Conservation (phyloP, 139 green algal species). For the Chlamydomonas sphaeroides region DNA sequence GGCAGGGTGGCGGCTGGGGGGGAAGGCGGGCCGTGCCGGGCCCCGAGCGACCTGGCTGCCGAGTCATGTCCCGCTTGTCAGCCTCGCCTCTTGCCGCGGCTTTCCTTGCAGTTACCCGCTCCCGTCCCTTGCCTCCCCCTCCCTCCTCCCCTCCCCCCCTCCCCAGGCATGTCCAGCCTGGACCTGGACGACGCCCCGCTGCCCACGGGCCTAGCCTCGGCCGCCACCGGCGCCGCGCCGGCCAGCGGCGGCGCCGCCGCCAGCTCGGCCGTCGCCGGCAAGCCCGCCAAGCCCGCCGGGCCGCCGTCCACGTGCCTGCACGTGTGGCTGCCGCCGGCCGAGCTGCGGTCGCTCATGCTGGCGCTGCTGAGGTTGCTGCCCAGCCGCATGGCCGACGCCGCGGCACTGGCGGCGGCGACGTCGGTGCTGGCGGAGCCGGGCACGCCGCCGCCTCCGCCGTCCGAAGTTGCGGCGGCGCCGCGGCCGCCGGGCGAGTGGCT, state of each 20-base stretch:
- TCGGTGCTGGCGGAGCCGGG: conserved; percentile 1
- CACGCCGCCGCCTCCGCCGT: not conserved
- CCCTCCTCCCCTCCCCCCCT: too few relatives aligned
- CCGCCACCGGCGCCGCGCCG: not conserved
- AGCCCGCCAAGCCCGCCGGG: too few relatives aligned
- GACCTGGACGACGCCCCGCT: conserved; percentile 28
- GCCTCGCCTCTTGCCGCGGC: too few relatives aligned
- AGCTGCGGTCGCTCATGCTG: conserved; percentile 4
- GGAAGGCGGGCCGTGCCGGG: too few relatives aligned
- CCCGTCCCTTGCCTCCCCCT: too few relatives aligned
- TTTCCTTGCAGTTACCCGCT: too few relatives aligned
- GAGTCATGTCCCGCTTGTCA: too few relatives aligned
- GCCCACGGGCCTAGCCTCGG: not conserved
- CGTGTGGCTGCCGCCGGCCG: not conserved
- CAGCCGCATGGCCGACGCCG: not conserved
- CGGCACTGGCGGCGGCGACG: not conserved
- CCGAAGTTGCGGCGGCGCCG: not conserved
- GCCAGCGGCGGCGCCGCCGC: not conserved
- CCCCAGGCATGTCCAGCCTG: not conserved
- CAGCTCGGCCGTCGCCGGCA: too few relatives aligned
- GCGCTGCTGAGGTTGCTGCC: conserved; percentile 18
- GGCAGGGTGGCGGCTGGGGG: too few relatives aligned
- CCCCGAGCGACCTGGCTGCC: too few relatives aligned
- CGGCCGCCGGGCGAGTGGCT: conserved; percentile 5
- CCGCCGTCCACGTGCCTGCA: not conserved